phyloP scores from a whole-genome alignment of 306 rosid species.

The Ceratonia siliqua region DNA sequence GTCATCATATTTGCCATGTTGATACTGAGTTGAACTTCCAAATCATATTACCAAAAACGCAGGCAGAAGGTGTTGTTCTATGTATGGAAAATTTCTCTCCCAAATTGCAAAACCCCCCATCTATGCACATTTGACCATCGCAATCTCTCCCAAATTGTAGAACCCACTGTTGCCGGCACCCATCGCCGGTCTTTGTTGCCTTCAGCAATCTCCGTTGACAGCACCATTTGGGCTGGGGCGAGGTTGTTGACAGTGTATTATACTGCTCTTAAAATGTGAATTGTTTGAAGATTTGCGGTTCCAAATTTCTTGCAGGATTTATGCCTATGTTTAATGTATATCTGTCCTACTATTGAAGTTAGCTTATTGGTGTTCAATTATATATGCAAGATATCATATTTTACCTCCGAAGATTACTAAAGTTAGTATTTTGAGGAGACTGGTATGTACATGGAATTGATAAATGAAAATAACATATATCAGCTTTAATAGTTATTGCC shows the following conservation, averaged over 20 bases:
- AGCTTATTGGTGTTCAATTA: background rate
- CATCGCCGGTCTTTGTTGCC: too few relatives aligned
- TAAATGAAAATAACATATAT: background rate
- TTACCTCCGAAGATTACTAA: background rate
- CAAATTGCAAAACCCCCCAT: too few relatives aligned
- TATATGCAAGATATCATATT: background rate
- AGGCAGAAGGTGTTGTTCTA: too few relatives aligned
- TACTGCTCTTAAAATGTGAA: background rate
- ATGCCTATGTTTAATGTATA: background rate
- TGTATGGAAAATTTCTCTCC: too few relatives aligned
- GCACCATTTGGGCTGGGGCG: too few relatives aligned
- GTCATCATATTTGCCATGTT: too few relatives aligned
- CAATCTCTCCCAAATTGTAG: too few relatives aligned
- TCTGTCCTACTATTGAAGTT: background rate
- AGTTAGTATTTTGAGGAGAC: background rate
- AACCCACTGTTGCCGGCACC: too few relatives aligned
- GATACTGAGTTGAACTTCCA: too few relatives aligned
- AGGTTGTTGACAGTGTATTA: background rate
- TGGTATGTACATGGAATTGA: slow-evolving; percentile 4
- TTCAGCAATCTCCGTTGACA: too few relatives aligned
- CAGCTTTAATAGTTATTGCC: background rate
- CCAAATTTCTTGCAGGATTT: background rate
- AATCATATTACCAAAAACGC: too few relatives aligned
- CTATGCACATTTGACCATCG: too few relatives aligned
- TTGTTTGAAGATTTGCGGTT: background rate